A percentile compares a stretch with the other conserved stretches of the same genome.
Conservation (phyloP, 345 rosid genomes). For the Bruguiera parviflora region DNA sequence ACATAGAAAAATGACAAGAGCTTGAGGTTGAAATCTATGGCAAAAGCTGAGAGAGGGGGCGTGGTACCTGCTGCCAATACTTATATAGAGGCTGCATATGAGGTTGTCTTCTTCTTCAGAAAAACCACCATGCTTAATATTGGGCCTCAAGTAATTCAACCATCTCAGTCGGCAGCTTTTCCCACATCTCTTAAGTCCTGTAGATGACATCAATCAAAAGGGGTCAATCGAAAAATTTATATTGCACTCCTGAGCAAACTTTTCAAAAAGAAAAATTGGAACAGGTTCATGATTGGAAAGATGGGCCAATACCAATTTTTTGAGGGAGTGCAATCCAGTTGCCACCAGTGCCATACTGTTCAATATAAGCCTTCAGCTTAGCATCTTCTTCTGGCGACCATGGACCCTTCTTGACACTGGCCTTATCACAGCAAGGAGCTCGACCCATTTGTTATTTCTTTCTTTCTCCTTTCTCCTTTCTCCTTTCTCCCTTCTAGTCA, state of each 20-base stretch:
- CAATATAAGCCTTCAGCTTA: neutral
- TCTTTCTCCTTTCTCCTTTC: neutral
- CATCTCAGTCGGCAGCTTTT: neutral
- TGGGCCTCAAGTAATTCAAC: conserved; percentile 2
- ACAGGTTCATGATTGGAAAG: neutral
- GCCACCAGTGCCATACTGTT: neutral
- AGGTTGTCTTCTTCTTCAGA: conserved; percentile 18
- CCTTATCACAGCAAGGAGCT: conserved; percentile 4
- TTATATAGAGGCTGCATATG: conserved; percentile 17
- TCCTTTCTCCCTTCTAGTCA: neutral
- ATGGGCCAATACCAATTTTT: conserved; percentile 1
- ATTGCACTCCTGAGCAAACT: neutral
- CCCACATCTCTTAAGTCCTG: neutral
- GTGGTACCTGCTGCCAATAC: conserved; percentile 12
- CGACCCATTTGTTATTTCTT: neutral
- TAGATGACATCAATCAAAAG: neutral
- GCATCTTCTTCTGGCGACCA: conserved; percentile 2
- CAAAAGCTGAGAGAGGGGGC: neutral
- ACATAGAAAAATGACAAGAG: neutral
- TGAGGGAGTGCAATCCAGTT: conserved; percentile 2
- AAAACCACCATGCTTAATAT: conserved; percentile 16
- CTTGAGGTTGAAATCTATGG: neutral
- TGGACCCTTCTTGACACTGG: neutral
- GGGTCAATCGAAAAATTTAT: neutral
- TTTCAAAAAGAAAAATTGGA: neutral